Percentiles rank a stretch among this genome's conserved stretches.
phyloP scores from a whole-genome alignment of 31 red algal genomes.

The Asparagopsis taxiformis region DNA sequence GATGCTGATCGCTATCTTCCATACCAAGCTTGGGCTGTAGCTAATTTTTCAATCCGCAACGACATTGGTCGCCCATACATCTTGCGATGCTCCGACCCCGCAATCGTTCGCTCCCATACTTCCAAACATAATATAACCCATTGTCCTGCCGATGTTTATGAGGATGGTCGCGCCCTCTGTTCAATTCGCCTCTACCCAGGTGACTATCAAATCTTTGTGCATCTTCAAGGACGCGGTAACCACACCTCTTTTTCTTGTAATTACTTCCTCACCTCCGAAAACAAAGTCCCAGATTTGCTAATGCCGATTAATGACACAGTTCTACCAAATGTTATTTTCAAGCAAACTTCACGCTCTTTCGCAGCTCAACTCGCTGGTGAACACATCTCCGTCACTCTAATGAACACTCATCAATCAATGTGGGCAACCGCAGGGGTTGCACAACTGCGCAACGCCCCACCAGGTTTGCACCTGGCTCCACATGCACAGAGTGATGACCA shows the following conservation, averaged over 20 bases:
- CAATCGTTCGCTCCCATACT: not conserved
- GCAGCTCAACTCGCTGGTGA: slow-evolving; percentile 29
- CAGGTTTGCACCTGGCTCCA: slow-evolving; percentile 15
- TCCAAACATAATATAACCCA: not conserved
- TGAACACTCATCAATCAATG: slow-evolving; percentile 23
- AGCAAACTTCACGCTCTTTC: not conserved
- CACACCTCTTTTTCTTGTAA: slow-evolving; percentile 16
- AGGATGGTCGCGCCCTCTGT: slow-evolving; percentile 33
- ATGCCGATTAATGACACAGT: slow-evolving; percentile 37
- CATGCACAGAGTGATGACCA: slow-evolving; percentile 9
- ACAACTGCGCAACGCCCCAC: slow-evolving; percentile 15
- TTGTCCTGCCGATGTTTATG: slow-evolving; percentile 23
- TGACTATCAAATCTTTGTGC: slow-evolving; percentile 39
- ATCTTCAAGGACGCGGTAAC: slow-evolving; percentile 1
- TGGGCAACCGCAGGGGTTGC: slow-evolving; percentile 24
- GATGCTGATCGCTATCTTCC: slow-evolving; percentile 40
- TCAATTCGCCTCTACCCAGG: slow-evolving; percentile 20
- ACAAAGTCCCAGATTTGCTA: slow-evolving; percentile 3
- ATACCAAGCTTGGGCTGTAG: slow-evolving; percentile 37
- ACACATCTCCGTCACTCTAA: slow-evolving; percentile 41
- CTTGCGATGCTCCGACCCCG: slow-evolving; percentile 17
- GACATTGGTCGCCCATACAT: not conserved
- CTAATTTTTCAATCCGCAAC: slow-evolving; percentile 24
- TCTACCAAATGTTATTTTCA: slow-evolving; percentile 30
- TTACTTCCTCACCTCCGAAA: slow-evolving; percentile 16